These are phyloP conservation scores for Sporothrix luriei DNA, from an alignment of 2,329 filamentous ascomycete species.

Conservation along the genomic window DNA sequence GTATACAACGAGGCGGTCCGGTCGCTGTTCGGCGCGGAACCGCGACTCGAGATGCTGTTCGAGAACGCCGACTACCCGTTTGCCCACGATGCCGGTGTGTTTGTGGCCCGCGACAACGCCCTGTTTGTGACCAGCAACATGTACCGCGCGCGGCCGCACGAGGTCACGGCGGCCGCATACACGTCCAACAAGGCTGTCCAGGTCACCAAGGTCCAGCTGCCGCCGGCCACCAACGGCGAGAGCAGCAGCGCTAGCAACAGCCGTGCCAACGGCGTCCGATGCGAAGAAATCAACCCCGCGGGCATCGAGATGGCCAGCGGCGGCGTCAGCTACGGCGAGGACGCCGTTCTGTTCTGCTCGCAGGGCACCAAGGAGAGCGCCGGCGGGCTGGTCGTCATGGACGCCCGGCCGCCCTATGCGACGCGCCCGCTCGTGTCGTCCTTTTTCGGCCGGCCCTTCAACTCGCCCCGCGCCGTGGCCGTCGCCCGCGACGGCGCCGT, in stretches of 20 bases:
- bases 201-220: constrained; percentile 28
- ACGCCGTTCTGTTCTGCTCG: constrained; percentile 38
- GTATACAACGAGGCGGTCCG: constrained; percentile 25
- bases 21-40: constrained; percentile 26
- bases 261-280: background rate
- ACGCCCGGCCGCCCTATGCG: constrained; percentile 40
- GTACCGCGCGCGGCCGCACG: constrained; percentile 9
- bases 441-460: constrained; percentile 52
- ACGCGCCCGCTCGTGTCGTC: constrained; percentile 46
- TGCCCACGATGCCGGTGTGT: constrained; percentile 35
- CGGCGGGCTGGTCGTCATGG: constrained; percentile 47
- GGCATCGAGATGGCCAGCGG: constrained; percentile 32
- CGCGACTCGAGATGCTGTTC: constrained; percentile 39
- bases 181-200: constrained; percentile 24
- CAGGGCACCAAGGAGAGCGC: constrained; percentile 34
- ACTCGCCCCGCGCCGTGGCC: constrained; percentile 50
- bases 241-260: background rate
- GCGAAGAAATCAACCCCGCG: constrained; percentile 25
- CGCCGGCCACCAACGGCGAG: background rate
- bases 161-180: background rate
- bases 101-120: constrained; percentile 23
- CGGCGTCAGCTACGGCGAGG: constrained; percentile 48
- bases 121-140: constrained; percentile 34
- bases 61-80: constrained; percentile 39
- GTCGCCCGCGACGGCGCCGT: constrained; percentile 46